Conservation (phyloP, 1,139 yeast species). For the Protomyces inundatus region DNA sequence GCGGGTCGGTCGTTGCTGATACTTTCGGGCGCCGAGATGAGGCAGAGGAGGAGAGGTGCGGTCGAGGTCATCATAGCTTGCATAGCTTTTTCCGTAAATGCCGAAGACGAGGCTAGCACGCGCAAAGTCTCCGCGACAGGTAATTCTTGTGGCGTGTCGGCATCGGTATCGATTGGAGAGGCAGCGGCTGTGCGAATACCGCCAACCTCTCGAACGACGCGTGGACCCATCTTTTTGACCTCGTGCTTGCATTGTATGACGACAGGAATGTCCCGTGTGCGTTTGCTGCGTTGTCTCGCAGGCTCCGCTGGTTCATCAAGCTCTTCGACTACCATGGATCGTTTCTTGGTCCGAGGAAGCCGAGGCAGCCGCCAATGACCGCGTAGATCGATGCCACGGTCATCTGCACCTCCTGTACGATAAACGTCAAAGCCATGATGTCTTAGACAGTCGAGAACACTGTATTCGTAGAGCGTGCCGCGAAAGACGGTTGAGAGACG, state of each 20-base stretch:
- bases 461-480: slow-evolving; percentile 33
- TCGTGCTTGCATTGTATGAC: slow-evolving; percentile 33
- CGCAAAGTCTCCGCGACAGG: slow-evolving; percentile 26
- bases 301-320: background rate
- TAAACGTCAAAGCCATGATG: slow-evolving; percentile 19
- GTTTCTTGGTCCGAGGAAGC: background rate
- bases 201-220: slow-evolving; percentile 31
- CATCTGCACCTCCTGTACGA: slow-evolving; percentile 33
- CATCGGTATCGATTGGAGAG: background rate
- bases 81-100: slow-evolving; percentile 27
- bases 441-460: slow-evolving; percentile 30
- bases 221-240: slow-evolving; percentile 29
- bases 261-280: slow-evolving; percentile 6
- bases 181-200: slow-evolving; percentile 25
- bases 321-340: background rate
- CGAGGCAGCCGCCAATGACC: slow-evolving; percentile 29
- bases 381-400: slow-evolving; percentile 33
- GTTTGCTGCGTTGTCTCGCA: background rate
- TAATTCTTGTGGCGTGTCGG: no score
- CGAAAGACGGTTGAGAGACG: slow-evolving; percentile 28
- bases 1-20: background rate
- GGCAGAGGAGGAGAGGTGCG: slow-evolving; percentile 27
- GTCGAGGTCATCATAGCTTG: slow-evolving; percentile 26
- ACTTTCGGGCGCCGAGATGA: slow-evolving; percentile 1
- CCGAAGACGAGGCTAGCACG: slow-evolving; percentile 30